Evolutionary conservation across 106 monocot genomes (phyloP).

Genomic region (Apostasia ramifera): DNA sequence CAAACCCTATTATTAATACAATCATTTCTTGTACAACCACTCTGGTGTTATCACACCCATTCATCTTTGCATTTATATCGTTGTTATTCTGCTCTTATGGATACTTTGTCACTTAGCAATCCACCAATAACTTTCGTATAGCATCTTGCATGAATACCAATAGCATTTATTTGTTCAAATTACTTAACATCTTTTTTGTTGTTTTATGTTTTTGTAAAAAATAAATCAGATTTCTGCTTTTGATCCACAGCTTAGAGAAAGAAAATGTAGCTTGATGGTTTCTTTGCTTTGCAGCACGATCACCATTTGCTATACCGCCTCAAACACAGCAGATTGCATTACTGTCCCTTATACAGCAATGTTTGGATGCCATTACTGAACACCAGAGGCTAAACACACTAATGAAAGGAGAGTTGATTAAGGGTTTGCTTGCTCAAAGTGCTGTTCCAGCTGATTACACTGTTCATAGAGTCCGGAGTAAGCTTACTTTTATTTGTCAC

Average conservation of each 20-base stretch:
- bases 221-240: not conserved
- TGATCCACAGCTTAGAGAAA: not conserved
- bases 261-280: not conserved
- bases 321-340: conserved; percentile 44
- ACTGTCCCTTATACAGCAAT: conserved; percentile 60
- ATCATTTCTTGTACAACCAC: too few relatives aligned
- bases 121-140: too few relatives aligned
- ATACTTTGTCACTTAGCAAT: too few relatives aligned
- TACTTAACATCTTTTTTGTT: too few relatives aligned
- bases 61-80: too few relatives aligned
- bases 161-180: too few relatives aligned
- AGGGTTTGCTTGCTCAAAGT: conserved; percentile 77
- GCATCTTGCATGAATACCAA: too few relatives aligned
- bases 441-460: conserved; percentile 74
- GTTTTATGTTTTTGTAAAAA: not conserved
- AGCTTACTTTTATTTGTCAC: not conserved
- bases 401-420: conserved; percentile 94
- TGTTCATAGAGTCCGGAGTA: conserved; percentile 75
- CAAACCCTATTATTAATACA: too few relatives aligned
- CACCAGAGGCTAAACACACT: conserved; percentile 85
- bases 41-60: too few relatives aligned
- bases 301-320: conserved; percentile 29
- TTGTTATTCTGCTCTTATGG: too few relatives aligned
- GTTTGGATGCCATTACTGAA: conserved; percentile 81
- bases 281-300: conserved; percentile 19